A percentile compares a stretch with the other conserved stretches of the same genome.
These are phyloP conservation scores for Lomentospora prolificans DNA, from an alignment of 2,329 filamentous ascomycete genomes.

Conservation along the genomic window DNA sequence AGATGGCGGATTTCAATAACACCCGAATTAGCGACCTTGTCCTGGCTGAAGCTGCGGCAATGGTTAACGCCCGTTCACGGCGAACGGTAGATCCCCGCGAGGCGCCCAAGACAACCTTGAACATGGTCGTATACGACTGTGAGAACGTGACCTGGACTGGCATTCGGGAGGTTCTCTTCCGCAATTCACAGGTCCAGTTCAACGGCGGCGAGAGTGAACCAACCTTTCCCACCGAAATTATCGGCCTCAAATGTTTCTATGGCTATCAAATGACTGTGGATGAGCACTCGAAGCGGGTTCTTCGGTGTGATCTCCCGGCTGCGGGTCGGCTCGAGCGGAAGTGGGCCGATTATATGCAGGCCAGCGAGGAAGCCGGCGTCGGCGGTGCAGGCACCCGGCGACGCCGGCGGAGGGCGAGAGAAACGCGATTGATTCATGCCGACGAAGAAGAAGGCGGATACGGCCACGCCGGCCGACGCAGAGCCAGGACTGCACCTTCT, in stretches of 20 bases:
- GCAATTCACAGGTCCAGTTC: slow-evolving; percentile 66
- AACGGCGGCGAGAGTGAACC: slow-evolving; percentile 28
- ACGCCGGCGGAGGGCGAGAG: slow-evolving; percentile 65
- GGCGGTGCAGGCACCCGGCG: slow-evolving; percentile 57
- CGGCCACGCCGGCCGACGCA: slow-evolving; percentile 43
- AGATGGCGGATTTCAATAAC: slow-evolving; percentile 80
- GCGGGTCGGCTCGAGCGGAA: slow-evolving; percentile 77
- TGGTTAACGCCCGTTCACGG: slow-evolving; percentile 56
- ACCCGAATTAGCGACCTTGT: slow-evolving; percentile 81
- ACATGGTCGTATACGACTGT: slow-evolving; percentile 83
- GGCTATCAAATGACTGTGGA: slow-evolving; percentile 92
- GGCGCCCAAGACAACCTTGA: slow-evolving; percentile 52
- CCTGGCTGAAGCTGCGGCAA: slow-evolving; percentile 74
- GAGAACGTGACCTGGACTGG: slow-evolving; percentile 88
- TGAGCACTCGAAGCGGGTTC: slow-evolving; percentile 79
- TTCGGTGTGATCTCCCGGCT: slow-evolving; percentile 63
- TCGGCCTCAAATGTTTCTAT: slow-evolving; percentile 87
- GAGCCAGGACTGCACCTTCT: slow-evolving; percentile 52
- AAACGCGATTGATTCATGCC: slow-evolving; percentile 70
- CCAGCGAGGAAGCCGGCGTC: slow-evolving; percentile 71
- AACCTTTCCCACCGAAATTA: slow-evolving; percentile 66
- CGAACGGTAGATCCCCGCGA: slow-evolving; percentile 28
- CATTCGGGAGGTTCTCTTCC: slow-evolving; percentile 73
- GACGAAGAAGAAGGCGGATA: slow-evolving; percentile 64
- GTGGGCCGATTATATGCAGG: slow-evolving; percentile 93